phyloP scores from a whole-genome alignment of 768 basidiomycete genomes.

The Baorangia bicolor region DNA sequence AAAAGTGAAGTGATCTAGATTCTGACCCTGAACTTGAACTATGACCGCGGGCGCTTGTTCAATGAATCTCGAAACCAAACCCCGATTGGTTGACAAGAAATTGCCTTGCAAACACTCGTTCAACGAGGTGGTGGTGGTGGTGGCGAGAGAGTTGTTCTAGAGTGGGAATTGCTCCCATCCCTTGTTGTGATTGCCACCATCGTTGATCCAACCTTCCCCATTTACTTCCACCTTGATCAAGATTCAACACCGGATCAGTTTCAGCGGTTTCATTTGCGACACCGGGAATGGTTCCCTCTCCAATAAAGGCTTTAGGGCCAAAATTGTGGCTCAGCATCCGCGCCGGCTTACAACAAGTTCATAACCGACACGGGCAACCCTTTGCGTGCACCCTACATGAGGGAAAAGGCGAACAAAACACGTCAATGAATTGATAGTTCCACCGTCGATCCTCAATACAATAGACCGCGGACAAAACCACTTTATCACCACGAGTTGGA shows the following conservation, averaged over 20 bases:
- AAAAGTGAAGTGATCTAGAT: background rate
- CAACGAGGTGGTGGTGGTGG: background rate
- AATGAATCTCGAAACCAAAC: background rate
- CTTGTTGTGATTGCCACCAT: background rate
- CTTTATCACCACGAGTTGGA: background rate
- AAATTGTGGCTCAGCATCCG: background rate
- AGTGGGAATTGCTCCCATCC: background rate
- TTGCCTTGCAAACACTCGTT: background rate
- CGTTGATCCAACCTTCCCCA: background rate
- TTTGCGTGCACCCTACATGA: too few species aligned
- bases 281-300: background rate
- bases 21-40: constrained; percentile 7
- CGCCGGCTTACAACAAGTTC: background rate
- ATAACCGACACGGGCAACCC: background rate
- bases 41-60: too few species aligned
- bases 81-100: background rate
- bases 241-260: constrained; percentile 1
- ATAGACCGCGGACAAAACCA: background rate
- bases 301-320: background rate
- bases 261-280: background rate
- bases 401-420: background rate
- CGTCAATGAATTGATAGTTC: background rate
- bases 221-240: background rate
- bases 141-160: background rate
- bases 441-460: background rate